Evolutionary conservation across 164 flowering plant species (phyloP).

Genomic region (Saururus chinensis): DNA sequence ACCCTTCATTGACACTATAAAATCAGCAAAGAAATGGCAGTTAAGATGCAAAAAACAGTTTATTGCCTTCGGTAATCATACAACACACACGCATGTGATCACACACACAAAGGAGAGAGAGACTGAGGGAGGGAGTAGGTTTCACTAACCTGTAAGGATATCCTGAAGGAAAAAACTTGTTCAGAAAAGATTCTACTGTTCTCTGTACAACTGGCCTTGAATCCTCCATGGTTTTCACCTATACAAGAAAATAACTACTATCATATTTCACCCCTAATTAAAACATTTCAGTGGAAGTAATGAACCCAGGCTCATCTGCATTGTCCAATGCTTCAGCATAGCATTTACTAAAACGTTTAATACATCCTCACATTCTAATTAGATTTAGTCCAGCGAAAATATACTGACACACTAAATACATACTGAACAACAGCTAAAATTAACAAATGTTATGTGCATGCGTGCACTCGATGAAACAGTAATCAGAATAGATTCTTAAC

Average conservation of each 20-base stretch:
- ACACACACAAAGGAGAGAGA: background rate
- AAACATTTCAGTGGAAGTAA: background rate
- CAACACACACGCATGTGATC: too few species aligned
- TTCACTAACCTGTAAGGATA: conserved; percentile 77
- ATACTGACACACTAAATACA: too few species aligned
- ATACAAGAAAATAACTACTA: conserved; percentile 4
- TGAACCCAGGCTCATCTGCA: background rate
- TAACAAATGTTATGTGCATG: too few species aligned
- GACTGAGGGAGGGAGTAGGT: background rate
- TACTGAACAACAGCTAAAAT: too few species aligned
- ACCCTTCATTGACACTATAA: conserved; percentile 89
- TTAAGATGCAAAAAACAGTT: background rate
- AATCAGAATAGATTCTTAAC: too few species aligned
- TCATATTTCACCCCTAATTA: background rate
- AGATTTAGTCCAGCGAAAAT: too few species aligned
- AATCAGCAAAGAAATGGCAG: conserved; percentile 6
- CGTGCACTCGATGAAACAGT: too few species aligned
- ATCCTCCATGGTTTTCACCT: conserved; percentile 68
- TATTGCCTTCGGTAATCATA: background rate
- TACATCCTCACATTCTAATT: too few species aligned
- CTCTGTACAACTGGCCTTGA: conserved; percentile 44
- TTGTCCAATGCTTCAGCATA: too few species aligned
- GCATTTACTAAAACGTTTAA: too few species aligned
- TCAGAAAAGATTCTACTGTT: conserved; percentile 64
- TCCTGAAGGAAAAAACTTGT: conserved; percentile 85